Conservation (phyloP, 2,329 filamentous ascomycete genomes). For the Lasiodiplodia citricola region DNA sequence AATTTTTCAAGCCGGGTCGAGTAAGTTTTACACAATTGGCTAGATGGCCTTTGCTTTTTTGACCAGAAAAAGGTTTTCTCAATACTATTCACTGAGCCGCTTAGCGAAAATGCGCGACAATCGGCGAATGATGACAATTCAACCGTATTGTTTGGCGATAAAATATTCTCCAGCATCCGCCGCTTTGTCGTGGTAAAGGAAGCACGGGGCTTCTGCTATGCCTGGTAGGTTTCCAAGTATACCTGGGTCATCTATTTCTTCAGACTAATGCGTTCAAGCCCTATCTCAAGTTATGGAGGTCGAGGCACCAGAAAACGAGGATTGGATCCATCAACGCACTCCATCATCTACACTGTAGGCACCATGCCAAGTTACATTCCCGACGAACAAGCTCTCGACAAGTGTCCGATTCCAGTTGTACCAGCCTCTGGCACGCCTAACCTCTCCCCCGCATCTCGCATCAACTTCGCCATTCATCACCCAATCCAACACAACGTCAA, state of each 20-base stretch:
- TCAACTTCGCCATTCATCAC: conserved; percentile 51
- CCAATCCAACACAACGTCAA: conserved; percentile 52
- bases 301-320: conserved; percentile 45
- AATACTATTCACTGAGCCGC: neutral
- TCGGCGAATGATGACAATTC: neutral
- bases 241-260: too few relatives aligned
- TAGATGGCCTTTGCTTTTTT: neutral
- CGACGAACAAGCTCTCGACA: conserved; percentile 41
- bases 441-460: conserved; percentile 43
- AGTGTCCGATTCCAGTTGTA: conserved; percentile 39
- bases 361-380: neutral
- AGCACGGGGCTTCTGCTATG: conserved; percentile 34
- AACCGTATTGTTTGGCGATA: conserved; percentile 29
- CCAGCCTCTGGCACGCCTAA: conserved; percentile 32
- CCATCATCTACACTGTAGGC: conserved; percentile 41
- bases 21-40: neutral
- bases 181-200: conserved; percentile 36
- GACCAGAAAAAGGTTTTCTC: conserved; percentile 9
- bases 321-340: conserved; percentile 44
- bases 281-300: conserved; percentile 47
- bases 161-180: conserved; percentile 34
- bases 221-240: conserved; percentile 28
- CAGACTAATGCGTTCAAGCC: conserved; percentile 33
- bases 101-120: too few relatives aligned
- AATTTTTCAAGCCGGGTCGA: neutral